These are phyloP conservation scores for Gracilaria vermiculophylla DNA, from an alignment of 23 red algal genomes.

Conservation along the genomic window DNA sequence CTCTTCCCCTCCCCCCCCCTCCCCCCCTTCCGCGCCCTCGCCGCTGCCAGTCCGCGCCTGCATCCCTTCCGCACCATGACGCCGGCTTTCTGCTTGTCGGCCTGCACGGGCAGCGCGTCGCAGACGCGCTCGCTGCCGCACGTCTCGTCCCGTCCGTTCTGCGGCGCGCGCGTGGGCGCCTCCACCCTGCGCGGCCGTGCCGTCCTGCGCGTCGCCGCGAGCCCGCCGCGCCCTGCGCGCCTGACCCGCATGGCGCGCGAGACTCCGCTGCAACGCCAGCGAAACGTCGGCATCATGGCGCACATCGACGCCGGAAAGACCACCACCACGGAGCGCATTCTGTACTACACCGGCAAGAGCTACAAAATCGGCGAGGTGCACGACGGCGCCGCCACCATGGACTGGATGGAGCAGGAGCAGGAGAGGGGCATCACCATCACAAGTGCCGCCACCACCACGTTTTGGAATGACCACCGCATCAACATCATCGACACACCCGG, in stretches of 20 bases:
- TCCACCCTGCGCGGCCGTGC: slow-evolving; percentile 14
- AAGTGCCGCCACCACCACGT: slow-evolving; percentile 91
- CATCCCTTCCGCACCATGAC: not conserved
- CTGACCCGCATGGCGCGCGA: slow-evolving; percentile 39
- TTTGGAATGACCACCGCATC: slow-evolving; percentile 92
- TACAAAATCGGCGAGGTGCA: slow-evolving; percentile 99
- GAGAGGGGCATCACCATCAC: slow-evolving; percentile 99
- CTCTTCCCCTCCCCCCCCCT: too few species aligned
- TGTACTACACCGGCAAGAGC: slow-evolving; percentile 96
- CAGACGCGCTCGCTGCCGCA: slow-evolving; percentile 2
- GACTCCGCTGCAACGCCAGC: slow-evolving; percentile 55
- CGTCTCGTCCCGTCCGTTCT: not conserved
- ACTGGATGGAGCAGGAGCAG: slow-evolving; percentile 99
- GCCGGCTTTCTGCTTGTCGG: slow-evolving; percentile 9
- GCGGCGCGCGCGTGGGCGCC: not conserved
- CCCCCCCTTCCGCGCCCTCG: too few species aligned
- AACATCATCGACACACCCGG: slow-evolving; percentile 99
- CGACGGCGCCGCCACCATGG: slow-evolving; percentile 98
- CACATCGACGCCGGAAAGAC: slow-evolving; percentile 98
- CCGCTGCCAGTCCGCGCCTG: not conserved
- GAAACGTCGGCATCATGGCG: slow-evolving; percentile 86
- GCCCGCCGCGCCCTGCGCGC: not conserved
- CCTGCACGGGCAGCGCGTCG: not conserved
- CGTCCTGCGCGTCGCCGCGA: not conserved
- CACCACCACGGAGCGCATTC: slow-evolving; percentile 98